These are phyloP conservation scores for Albophoma yamanashiensis DNA, from an alignment of 2,329 filamentous ascomycete genomes.

Conservation along the genomic window DNA sequence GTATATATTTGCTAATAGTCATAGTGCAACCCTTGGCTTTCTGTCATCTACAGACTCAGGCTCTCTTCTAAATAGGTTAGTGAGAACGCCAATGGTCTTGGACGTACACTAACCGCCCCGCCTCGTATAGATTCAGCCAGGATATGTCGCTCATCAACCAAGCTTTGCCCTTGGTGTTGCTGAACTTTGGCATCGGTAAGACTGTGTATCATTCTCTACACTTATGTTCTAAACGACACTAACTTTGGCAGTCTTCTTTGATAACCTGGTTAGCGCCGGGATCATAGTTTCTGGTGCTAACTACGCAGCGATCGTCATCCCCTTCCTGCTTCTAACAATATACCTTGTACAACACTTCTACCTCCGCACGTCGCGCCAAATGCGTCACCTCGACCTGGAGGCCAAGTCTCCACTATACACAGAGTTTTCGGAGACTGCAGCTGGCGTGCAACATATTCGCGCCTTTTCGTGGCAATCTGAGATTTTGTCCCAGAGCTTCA, in stretches of 20 bases:
- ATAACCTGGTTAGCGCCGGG: not conserved
- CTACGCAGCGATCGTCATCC: constrained; percentile 25
- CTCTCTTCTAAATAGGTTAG: constrained; percentile 1
- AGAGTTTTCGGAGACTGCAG: constrained; percentile 23
- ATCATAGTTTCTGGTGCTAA: constrained; percentile 4
- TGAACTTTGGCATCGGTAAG: not conserved
- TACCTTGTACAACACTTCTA: constrained; percentile 13
- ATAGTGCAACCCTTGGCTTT: constrained; percentile 2
- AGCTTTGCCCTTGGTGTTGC: constrained; percentile 1
- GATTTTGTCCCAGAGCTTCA: constrained; percentile 28
- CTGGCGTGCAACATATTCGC: constrained; percentile 14
- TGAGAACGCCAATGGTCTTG: not conserved
- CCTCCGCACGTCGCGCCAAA: constrained; percentile 42
- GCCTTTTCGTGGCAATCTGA: constrained; percentile 13
- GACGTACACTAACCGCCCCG: not conserved
- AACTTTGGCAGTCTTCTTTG: not conserved
- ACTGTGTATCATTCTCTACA: not conserved
- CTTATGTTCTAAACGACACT: not conserved
- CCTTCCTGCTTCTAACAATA: constrained; percentile 13
- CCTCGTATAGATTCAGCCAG: constrained; percentile 4
- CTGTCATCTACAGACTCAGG: constrained; percentile 1
- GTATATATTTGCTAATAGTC: not conserved
- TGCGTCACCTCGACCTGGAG: constrained; percentile 44
- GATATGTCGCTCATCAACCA: constrained; percentile 6
- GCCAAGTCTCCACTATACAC: constrained; percentile 35